Evolutionary conservation across 352 stramenopile genomes (phyloP), one percentile per base, ranked within the genome.

Genomic region (Pythium sukuiense): DNA sequence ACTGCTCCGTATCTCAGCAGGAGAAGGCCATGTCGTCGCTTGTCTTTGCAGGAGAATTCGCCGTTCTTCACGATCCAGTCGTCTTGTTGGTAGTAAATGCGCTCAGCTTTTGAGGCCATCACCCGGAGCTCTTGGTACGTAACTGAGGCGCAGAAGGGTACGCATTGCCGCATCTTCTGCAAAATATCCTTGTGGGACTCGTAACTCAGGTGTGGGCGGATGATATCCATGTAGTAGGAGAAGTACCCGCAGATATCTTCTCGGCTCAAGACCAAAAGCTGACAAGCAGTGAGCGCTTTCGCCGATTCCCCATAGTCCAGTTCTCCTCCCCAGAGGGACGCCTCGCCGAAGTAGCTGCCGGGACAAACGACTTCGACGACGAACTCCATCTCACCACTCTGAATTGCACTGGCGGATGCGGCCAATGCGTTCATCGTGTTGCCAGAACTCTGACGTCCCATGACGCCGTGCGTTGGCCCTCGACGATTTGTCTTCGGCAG

Each of bases 291-390:
- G 2, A 67, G 30, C 2, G 74, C 80, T 30, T 71, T 77, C 0
- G 83, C 81, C 11, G 63, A 80, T 35, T 92, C 81, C 0, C 45
- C 50, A 62, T 90, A 89, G n/a, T 89, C 75, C 20, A 79, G 49
- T 16, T 72, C 54, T 13, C 58, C 59, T 12, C 60, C 63, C 29
- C 59, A 64, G 2, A 92, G 61, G 30, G 76, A 86, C 0, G 79
- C 65, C 63, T 92, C 81, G 20, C 83, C 83, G 43, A 90, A 92
- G 68, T 76, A 92, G 18, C 83, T 83, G 8, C 80, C 80, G 0
- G 58, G 24, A 14, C 39, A 4, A 8, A 92, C 80, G 13, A 64
- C 55, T 45, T 92, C 80, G 2, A 71, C 61, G 13, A 73, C 4
- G 12, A 68, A 30, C 16, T 63, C 58, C 12, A 26, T 58, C 27